Base-by-base conservation (phyloP, 176 grass and related monocot species). In the Oryza coarctata region DNA sequence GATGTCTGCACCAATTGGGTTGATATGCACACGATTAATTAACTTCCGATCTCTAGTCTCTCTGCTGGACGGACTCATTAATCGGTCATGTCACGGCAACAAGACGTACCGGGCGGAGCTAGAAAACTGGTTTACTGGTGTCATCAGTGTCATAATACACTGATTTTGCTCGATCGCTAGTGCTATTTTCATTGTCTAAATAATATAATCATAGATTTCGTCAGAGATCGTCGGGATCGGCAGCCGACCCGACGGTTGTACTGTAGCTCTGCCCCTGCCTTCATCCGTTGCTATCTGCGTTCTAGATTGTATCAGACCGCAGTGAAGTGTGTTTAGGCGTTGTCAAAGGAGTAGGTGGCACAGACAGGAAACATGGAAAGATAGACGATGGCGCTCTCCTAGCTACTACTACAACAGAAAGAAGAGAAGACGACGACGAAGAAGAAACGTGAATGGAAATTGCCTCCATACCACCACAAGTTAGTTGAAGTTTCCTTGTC, bases 401-500 rank as follows among this genome's bases (percentile, higher is more conserved):
- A 88, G 62, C 83, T 82, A 55, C 43, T 45, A 45, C 50, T 7
- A 55, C 50, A 55, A 2, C 17, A 18, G 7, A 22, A 55, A 55
- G 50, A 86, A 66, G 74, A 28, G 5, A 29, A 57, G 43, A 9
- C 38, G 38, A 39, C 38, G 38, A 39, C 8, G 38, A 73, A 10
- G 3, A 43, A 49, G 50, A 15, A 49, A 10, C 22, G 28, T 35
- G 35, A 73, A 45, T 33, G 4, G 30, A 18, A 74, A 36, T 47
- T 13, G 12, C 39, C 49, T 29, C 22, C 7, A 75, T 83, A 66
- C 6, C 27, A 71, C 64, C 72, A 88, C 34, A 57, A 73, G 57
- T 81, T 78, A 78, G 78, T 67, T 89, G 60, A 58, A 73, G 28
- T 36, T 17, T 89, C 83, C 41, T 20, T 86, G 73, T 86, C 88